Conservation (phyloP, 129 eudicot species). For the Erigeron canadensis region DNA sequence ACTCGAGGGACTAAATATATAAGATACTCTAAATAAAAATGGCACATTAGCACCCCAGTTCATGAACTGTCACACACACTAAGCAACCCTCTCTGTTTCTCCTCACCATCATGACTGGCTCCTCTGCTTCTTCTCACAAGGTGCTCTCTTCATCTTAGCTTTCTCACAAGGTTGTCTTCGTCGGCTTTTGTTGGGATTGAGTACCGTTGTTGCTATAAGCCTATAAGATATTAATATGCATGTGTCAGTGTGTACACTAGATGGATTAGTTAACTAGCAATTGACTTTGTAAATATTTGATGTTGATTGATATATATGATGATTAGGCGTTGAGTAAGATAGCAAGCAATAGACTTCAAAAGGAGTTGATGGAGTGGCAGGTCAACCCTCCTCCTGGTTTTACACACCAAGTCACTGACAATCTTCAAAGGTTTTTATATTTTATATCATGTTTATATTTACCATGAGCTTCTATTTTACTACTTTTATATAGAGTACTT, state of each 20-base stretch:
- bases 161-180: neutral
- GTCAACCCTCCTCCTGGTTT: conserved; percentile 88
- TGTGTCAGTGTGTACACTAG: neutral
- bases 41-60: neutral
- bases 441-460: neutral
- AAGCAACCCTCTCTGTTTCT: conserved; percentile 13
- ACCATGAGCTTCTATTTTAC: neutral
- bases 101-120: conserved; percentile 56
- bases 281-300: neutral
- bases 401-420: conserved; percentile 76
- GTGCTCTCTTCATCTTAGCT: conserved; percentile 29
- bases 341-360: conserved; percentile 89
- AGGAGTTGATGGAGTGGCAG: conserved; percentile 99
- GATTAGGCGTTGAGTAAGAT: conserved; percentile 80
- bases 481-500: too few species aligned
- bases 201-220: too few species aligned
- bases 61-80: conserved; percentile 10
- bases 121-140: conserved; percentile 84
- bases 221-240: neutral
- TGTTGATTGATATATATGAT: conserved; percentile 5
- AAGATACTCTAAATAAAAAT: conserved; percentile 12
- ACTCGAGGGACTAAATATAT: conserved; percentile 18
- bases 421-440: conserved; percentile 73
- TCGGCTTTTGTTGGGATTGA: too few species aligned
- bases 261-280: neutral